phyloP scores from a whole-genome alignment of 257 asterid species.

The Solanum appendiculatum region DNA sequence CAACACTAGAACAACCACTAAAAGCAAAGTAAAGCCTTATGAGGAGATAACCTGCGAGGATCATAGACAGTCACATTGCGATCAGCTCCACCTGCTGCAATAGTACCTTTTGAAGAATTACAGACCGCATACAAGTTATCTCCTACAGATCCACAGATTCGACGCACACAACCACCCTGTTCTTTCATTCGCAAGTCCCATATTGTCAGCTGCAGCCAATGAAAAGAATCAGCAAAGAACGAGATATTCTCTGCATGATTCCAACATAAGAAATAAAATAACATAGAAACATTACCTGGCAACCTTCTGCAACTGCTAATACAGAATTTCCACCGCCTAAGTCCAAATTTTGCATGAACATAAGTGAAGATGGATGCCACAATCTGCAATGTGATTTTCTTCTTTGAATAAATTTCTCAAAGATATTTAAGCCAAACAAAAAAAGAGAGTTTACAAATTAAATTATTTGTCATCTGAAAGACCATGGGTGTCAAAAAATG shows the following conservation, averaged over 20 bases:
- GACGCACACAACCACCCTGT: constrained; percentile 84
- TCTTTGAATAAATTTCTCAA: constrained; percentile 1
- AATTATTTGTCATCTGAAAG: background rate
- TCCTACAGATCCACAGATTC: constrained; percentile 76
- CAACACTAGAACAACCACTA: background rate
- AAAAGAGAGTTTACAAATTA: background rate
- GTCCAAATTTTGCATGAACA: constrained; percentile 36
- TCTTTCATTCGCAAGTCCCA: constrained; percentile 90
- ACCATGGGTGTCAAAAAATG: background rate
- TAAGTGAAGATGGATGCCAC: constrained; percentile 71
- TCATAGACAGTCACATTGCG: constrained; percentile 84
- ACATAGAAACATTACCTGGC: constrained; percentile 43
- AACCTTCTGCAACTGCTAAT: constrained; percentile 80
- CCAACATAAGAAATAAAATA: background rate
- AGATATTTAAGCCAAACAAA: background rate
- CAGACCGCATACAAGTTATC: constrained; percentile 63
- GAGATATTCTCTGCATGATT: background rate
- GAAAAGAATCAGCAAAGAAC: background rate
- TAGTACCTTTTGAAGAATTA: constrained; percentile 55
- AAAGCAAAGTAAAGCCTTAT: background rate
- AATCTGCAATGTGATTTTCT: constrained; percentile 37
- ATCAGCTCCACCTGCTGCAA: constrained; percentile 88
- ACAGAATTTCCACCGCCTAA: constrained; percentile 47
- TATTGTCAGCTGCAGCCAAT: constrained; percentile 50
- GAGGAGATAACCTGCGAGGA: constrained; percentile 69